Percentiles rank a stretch among this genome's conserved stretches.
These are phyloP conservation scores for Neurospora sp. DNA, from an alignment of 495 filamentous ascomycete species.

Conservation along the genomic window DNA sequence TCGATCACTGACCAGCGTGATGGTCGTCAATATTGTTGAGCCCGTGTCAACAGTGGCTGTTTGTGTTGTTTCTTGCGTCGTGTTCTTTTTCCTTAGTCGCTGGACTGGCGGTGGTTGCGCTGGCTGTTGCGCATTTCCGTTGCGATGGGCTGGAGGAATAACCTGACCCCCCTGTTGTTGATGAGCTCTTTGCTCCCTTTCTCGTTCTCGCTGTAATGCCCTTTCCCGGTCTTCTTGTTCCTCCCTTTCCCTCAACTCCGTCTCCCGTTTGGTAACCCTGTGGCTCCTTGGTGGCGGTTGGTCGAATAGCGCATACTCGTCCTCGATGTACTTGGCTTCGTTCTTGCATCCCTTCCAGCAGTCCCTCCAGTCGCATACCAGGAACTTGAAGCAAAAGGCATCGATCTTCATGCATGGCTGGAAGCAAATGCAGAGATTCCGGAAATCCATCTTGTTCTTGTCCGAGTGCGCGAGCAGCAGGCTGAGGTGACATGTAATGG, in stretches of 20 bases:
- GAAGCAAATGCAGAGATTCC: conserved; percentile 88
- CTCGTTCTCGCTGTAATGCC: conserved; percentile 5
- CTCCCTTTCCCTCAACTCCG: neutral
- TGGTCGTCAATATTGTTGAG: conserved; percentile 29
- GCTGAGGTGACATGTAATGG: conserved; percentile 87
- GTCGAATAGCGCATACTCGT: conserved; percentile 59
- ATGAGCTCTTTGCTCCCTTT: neutral
- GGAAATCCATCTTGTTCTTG: conserved; percentile 91
- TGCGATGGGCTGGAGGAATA: neutral
- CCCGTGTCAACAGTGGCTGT: conserved; percentile 18
- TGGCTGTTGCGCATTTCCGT: conserved; percentile 14
- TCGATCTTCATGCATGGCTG: conserved; percentile 92
- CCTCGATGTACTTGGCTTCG: conserved; percentile 66
- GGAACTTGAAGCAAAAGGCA: conserved; percentile 78
- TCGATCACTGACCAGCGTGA: conserved; percentile 32
- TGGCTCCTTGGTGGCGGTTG: conserved; percentile 31
- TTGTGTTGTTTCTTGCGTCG: conserved; percentile 4
- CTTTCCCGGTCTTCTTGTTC: conserved; percentile 1
- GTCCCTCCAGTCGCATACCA: conserved; percentile 84
- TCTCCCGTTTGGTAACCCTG: neutral
- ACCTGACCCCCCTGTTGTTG: conserved; percentile 8
- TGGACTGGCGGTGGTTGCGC: conserved; percentile 11
- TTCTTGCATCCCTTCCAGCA: conserved; percentile 94
- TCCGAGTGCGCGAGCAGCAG: conserved; percentile 75
- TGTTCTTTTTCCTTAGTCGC: conserved; percentile 30